These are phyloP conservation scores for Suillus hirtellus DNA, from an alignment of 768 basidiomycete species.

Conservation along the genomic window DNA sequence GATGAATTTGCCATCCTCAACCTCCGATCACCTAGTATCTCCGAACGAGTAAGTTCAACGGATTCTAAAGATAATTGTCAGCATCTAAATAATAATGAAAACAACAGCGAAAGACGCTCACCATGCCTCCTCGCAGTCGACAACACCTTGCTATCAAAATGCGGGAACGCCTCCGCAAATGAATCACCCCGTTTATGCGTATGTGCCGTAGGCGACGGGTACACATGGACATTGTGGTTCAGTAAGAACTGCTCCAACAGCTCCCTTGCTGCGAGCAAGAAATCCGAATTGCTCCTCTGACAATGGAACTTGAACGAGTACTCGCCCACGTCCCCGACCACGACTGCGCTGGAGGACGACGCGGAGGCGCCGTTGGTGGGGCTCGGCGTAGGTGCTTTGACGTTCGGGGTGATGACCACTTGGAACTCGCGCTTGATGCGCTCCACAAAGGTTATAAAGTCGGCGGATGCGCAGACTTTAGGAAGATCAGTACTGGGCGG, in stretches of 20 bases:
- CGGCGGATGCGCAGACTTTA: constrained; percentile 71
- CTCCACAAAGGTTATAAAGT: constrained; percentile 85
- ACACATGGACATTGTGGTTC: constrained; percentile 80
- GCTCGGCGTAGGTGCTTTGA: constrained; percentile 48
- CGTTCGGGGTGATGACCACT: constrained; percentile 83
- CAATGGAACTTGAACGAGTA: constrained; percentile 95
- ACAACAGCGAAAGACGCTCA: constrained; percentile 40
- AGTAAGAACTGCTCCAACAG: constrained; percentile 90
- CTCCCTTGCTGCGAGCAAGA: constrained; percentile 85
- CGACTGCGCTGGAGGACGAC: constrained; percentile 27
- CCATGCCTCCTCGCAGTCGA: constrained; percentile 75
- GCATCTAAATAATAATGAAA: constrained; percentile 19
- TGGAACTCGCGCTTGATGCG: constrained; percentile 93
- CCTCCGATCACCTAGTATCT: constrained; percentile 69
- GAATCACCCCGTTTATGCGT: constrained; percentile 87
- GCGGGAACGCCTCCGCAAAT: constrained; percentile 93
- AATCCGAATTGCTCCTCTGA: constrained; percentile 93
- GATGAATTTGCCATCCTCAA: constrained; percentile 86
- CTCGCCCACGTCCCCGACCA: constrained; percentile 45
- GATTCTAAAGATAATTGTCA: constrained; percentile 51
- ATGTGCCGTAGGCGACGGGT: constrained; percentile 76
- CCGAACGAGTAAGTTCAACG: constrained; percentile 70
- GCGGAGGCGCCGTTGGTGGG: constrained; percentile 48
- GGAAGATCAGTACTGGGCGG: constrained; percentile 82
- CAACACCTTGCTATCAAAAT: constrained; percentile 93